These are phyloP conservation scores for Xylariaceae sp. DNA, from an alignment of 2,329 filamentous ascomycete genomes.

Conservation along the genomic window DNA sequence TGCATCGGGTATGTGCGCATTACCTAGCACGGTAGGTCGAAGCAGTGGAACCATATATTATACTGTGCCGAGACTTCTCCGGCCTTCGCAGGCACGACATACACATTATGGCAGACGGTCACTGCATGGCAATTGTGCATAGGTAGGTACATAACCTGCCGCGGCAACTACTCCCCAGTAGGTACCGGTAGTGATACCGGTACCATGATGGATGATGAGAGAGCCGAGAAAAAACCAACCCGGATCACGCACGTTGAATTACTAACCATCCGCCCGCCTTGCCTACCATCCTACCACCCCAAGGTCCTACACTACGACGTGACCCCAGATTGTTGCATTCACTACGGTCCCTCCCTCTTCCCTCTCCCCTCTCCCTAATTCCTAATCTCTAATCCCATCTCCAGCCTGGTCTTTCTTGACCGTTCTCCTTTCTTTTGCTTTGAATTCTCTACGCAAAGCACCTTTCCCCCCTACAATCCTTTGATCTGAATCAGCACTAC, in stretches of 20 bases:
- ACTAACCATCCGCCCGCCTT: background rate
- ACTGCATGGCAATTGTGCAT: background rate
- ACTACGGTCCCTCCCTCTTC: background rate
- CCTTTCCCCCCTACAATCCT: conserved; percentile 1
- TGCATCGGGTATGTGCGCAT: too few species aligned
- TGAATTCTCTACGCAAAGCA: conserved; percentile 8
- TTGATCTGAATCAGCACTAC: conserved; percentile 8
- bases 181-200: too few species aligned
- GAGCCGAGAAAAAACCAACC: background rate
- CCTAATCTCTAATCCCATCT: conserved; percentile 12
- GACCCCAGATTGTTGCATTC: conserved; percentile 15
- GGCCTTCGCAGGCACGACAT: too few species aligned
- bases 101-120: background rate
- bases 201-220: background rate
- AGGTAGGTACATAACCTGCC: background rate
- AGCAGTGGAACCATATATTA: too few species aligned
- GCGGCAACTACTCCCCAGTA: too few species aligned
- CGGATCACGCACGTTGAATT: background rate
- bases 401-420: conserved; percentile 1
- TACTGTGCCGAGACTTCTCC: too few species aligned
- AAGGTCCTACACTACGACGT: background rate
- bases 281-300: background rate
- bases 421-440: conserved; percentile 7
- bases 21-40: too few species aligned
- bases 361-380: too few species aligned